Evolutionary conservation across 2,329 filamentous ascomycete genomes (phyloP).

Genomic region (Penicillium sp.): DNA sequence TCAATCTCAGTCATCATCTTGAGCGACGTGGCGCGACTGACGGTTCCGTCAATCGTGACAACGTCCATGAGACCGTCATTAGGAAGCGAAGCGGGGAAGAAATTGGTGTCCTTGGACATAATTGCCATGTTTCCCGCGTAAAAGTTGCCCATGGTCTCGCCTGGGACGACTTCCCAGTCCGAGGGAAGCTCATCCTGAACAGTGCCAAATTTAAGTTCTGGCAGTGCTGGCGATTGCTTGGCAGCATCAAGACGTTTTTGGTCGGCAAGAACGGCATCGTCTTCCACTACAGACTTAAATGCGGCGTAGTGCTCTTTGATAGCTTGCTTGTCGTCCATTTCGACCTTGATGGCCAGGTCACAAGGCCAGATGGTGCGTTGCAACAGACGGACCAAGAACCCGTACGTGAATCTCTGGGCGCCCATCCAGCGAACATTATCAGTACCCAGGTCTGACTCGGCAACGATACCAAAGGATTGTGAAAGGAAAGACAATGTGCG

Average conservation of each 20-base stretch:
- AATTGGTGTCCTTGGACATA: conserved; percentile 83
- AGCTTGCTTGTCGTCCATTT: conserved; percentile 71
- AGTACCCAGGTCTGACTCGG: conserved; percentile 85
- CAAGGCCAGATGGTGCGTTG: conserved; percentile 81
- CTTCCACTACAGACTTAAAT: conserved; percentile 41
- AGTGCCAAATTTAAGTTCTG: conserved; percentile 76
- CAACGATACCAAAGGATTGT: conserved; percentile 85
- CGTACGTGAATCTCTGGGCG: conserved; percentile 77
- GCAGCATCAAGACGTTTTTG: conserved; percentile 36
- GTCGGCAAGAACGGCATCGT: conserved; percentile 11
- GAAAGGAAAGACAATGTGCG: conserved; percentile 86
- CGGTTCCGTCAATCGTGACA: conserved; percentile 74
- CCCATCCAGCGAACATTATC: conserved; percentile 96
- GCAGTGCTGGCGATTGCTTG: conserved; percentile 61
- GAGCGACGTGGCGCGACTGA: conserved; percentile 67
- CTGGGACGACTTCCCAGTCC: conserved; percentile 73
- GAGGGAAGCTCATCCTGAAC: conserved; percentile 73
- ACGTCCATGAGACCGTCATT: conserved; percentile 86
- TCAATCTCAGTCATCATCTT: conserved; percentile 72
- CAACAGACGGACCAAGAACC: conserved; percentile 75
- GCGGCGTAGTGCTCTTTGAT: conserved; percentile 73
- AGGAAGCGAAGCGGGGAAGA: conserved; percentile 77
- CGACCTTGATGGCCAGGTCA: conserved; percentile 82
- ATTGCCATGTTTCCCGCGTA: conserved; percentile 94
- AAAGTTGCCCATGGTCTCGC: conserved; percentile 84